A percentile compares a stretch with the other conserved stretches of the same genome.
phyloP scores from a whole-genome alignment of 2,329 filamentous ascomycete species.

The Dothistroma septosporum region DNA sequence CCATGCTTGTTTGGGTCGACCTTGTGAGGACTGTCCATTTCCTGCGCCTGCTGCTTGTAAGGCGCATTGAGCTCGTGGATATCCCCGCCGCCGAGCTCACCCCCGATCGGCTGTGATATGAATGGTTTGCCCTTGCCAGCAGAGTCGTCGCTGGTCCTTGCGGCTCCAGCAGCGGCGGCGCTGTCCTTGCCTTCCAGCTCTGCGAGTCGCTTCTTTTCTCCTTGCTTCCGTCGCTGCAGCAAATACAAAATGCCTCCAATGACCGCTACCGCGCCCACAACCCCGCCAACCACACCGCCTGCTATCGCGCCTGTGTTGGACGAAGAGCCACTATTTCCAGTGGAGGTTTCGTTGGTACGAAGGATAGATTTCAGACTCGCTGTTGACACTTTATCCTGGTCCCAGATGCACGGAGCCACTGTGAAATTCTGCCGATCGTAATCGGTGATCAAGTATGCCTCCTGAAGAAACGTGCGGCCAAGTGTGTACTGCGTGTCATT shows the following conservation, averaged over 20 bases:
- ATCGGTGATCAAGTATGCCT: constrained; percentile 38
- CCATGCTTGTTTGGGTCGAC: constrained; percentile 33
- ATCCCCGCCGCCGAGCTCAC: constrained; percentile 33
- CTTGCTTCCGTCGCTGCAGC: constrained; percentile 26
- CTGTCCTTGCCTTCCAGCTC: constrained; percentile 32
- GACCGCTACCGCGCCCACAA: constrained; percentile 29
- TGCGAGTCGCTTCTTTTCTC: constrained; percentile 25
- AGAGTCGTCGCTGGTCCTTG: constrained; percentile 14
- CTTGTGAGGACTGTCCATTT: constrained; percentile 33
- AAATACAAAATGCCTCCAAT: constrained; percentile 27
- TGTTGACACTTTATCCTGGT: constrained; percentile 21
- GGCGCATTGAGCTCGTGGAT: constrained; percentile 34
- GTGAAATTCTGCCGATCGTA: constrained; percentile 37
- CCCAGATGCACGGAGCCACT: constrained; percentile 35
- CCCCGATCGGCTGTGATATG: constrained; percentile 31
- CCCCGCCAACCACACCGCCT: constrained; percentile 33
- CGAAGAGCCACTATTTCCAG: constrained; percentile 19
- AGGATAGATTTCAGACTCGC: constrained; percentile 30
- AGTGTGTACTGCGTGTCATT: constrained; percentile 37
- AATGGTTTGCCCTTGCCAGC: constrained; percentile 21
- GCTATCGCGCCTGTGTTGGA: constrained; percentile 33
- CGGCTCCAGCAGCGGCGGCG: constrained; percentile 12
- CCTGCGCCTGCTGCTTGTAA: constrained; percentile 25
- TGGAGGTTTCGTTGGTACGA: constrained; percentile 23
- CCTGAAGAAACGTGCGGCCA: constrained; percentile 37